A percentile compares a stretch with the other conserved stretches of the same genome.
These are phyloP conservation scores for Gamsiella multidivaricata DNA, from an alignment of 192 early-diverging fungal species.

Conservation along the genomic window DNA sequence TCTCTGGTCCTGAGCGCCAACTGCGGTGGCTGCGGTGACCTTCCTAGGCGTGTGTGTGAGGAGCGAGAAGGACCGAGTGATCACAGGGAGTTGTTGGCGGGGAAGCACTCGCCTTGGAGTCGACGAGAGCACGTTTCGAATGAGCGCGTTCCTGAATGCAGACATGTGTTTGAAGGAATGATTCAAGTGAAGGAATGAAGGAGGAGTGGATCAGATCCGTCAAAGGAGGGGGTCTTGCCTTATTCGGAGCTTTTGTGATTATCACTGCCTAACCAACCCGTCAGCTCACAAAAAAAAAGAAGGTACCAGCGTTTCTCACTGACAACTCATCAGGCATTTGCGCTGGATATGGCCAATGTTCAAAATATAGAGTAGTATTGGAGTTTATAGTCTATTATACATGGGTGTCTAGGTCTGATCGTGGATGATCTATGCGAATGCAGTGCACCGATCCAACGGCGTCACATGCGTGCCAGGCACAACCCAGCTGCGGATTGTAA, in stretches of 20 bases:
- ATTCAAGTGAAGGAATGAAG: too few species aligned
- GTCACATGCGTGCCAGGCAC: constrained; percentile 2
- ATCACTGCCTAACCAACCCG: too few species aligned
- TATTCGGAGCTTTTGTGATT: too few species aligned
- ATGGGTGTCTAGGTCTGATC: background rate
- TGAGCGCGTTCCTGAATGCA: constrained; percentile 30
- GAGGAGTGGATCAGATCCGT: background rate
- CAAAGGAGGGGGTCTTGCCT: too few species aligned
- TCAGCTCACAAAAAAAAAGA: too few species aligned
- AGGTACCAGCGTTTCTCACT: too few species aligned
- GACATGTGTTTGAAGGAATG: constrained; percentile 20
- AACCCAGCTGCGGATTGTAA: constrained; percentile 71
- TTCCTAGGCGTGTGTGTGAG: constrained; percentile 17
- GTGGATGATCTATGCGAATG: constrained; percentile 7
- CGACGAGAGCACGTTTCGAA: constrained; percentile 3
- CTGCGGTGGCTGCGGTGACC: background rate
- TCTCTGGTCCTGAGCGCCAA: background rate
- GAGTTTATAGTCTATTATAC: too few species aligned
- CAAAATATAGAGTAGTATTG: background rate
- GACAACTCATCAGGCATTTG: too few species aligned
- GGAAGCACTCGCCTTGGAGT: background rate
- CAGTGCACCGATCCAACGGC: constrained; percentile 18
- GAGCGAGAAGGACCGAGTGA: constrained; percentile 17
- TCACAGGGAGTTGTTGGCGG: background rate
- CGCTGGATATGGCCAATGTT: too few species aligned